These are phyloP conservation scores for Penicillium roqueforti DNA, from an alignment of 495 filamentous ascomycete species.

Conservation along the genomic window DNA sequence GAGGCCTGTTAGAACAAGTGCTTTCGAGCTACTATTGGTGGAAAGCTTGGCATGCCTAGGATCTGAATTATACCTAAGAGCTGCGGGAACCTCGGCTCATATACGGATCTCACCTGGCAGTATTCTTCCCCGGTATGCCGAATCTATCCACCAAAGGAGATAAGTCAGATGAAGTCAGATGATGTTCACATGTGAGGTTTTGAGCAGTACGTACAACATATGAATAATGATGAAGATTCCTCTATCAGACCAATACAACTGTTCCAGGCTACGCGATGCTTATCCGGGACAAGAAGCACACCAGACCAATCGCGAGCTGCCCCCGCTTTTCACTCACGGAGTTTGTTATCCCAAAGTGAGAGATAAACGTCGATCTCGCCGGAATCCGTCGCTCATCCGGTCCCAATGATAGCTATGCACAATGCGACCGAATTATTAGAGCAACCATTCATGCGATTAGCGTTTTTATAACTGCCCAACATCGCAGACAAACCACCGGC, in stretches of 20 bases:
- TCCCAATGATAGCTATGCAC: neutral
- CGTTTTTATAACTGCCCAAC: neutral
- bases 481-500: neutral
- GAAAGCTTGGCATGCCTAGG: neutral
- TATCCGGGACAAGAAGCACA: constrained; percentile 1
- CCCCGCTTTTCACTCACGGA: neutral
- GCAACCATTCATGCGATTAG: neutral
- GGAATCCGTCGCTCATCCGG: constrained; percentile 10
- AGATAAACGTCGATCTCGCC: constrained; percentile 4
- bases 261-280: neutral
- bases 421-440: neutral
- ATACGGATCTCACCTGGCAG: too few relatives aligned
- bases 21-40: neutral
- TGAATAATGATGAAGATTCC: neutral
- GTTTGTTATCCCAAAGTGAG: neutral
- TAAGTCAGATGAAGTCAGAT: too few relatives aligned
- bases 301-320: neutral
- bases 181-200: neutral
- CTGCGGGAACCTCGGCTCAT: neutral
- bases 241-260: neutral
- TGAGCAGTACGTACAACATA: neutral
- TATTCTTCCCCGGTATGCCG: neutral
- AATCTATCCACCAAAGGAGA: neutral
- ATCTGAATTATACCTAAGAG: neutral
- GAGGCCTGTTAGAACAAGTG: neutral